phyloP scores from a whole-genome alignment of 2,329 filamentous ascomycete species.

The Ceratocystis cacaofunesta region DNA sequence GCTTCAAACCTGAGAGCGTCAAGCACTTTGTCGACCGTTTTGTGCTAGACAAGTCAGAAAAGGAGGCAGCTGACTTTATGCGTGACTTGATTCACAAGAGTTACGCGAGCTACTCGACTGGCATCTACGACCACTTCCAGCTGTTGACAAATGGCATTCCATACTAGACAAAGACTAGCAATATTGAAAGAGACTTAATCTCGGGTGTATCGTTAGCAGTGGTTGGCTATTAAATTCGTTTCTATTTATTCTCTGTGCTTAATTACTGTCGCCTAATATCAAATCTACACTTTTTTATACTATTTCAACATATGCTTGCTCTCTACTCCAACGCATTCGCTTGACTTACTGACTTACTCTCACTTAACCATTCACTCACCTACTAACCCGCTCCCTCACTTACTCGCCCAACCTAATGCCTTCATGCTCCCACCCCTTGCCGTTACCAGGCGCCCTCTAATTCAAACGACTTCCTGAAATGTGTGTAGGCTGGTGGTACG shows the following conservation, averaged over 20 bases:
- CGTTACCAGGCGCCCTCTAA: neutral
- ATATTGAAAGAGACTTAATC: too few relatives aligned
- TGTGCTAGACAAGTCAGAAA: slow-evolving; percentile 77
- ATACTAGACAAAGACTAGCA: slow-evolving; percentile 40
- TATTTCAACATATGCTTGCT: neutral
- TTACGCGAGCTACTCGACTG: slow-evolving; percentile 78
- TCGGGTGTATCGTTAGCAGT: too few relatives aligned
- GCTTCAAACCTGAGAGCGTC: slow-evolving; percentile 93
- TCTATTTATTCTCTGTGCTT: slow-evolving; percentile 3
- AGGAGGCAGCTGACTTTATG: slow-evolving; percentile 92
- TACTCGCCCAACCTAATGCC: neutral
- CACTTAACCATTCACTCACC: neutral
- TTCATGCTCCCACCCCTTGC: neutral
- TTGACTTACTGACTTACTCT: too few relatives aligned
- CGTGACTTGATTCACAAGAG: slow-evolving; percentile 78
- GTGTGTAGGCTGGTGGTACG: slow-evolving; percentile 46
- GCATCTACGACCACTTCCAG: slow-evolving; percentile 96
- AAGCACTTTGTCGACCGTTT: slow-evolving; percentile 86
- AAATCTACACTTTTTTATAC: neutral
- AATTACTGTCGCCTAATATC: neutral
- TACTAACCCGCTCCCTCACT: too few relatives aligned
- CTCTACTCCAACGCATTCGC: too few relatives aligned
- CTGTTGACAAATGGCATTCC: slow-evolving; percentile 93
- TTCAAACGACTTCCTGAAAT: slow-evolving; percentile 25
- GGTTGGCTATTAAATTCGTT: neutral